These are phyloP conservation scores for Trichomonas tenax DNA, from an alignment of 208 protist genomes.

Conservation along the genomic window DNA sequence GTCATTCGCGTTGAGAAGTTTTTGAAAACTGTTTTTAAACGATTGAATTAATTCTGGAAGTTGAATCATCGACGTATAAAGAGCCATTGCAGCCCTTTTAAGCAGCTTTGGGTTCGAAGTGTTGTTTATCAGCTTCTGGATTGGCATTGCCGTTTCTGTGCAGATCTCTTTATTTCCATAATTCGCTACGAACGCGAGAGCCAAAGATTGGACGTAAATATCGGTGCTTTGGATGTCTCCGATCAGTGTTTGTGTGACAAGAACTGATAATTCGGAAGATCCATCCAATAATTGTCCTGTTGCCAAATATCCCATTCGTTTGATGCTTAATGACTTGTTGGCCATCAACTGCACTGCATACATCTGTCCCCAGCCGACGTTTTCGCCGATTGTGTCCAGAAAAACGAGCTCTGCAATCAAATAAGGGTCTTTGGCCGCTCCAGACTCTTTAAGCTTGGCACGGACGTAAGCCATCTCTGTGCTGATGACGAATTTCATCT, in stretches of 20 bases:
- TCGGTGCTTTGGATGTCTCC: not conserved
- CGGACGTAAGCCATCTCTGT: not conserved
- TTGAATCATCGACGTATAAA: not conserved
- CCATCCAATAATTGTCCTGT: not conserved
- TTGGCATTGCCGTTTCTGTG: not conserved
- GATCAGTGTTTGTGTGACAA: not conserved
- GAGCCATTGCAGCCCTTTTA: not conserved
- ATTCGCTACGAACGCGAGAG: not conserved
- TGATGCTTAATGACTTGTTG: not conserved
- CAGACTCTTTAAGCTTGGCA: not conserved
- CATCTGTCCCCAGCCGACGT: not conserved
- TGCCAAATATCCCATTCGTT: not conserved
- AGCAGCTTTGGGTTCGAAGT: not conserved
- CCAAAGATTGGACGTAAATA: not conserved
- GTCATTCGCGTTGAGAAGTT: not conserved
- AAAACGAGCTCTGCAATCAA: not conserved
- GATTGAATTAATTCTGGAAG: not conserved
- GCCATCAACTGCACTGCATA: not conserved
- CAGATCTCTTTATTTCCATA: not conserved
- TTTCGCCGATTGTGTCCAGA: not conserved
- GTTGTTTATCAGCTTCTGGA: not conserved
- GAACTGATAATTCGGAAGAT: not conserved
- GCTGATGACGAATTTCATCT: not conserved
- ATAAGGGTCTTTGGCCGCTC: not conserved
- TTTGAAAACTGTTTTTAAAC: not conserved